phyloP scores from a whole-genome alignment of 75 land plant species.

The Chamaecyparis obtusa region DNA sequence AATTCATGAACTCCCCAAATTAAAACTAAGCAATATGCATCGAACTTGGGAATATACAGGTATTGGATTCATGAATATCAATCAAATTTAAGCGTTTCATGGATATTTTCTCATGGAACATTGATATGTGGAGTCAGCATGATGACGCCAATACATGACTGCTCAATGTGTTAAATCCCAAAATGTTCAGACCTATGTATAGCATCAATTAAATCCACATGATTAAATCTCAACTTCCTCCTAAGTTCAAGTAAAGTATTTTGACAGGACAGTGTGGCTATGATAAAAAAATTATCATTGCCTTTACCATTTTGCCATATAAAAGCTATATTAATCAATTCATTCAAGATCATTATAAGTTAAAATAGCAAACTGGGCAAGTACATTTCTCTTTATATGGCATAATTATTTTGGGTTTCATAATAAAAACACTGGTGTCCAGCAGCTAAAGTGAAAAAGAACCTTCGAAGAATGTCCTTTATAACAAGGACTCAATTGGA shows the following conservation, averaged over 20 bases:
- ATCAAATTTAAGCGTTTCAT: too few species aligned
- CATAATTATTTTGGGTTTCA: background rate
- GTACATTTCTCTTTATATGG: background rate
- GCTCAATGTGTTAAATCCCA: background rate
- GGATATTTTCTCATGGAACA: too few species aligned
- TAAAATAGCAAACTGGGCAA: background rate
- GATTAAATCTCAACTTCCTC: background rate
- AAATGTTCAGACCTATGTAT: background rate
- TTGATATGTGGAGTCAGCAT: too few species aligned
- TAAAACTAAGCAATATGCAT: too few species aligned
- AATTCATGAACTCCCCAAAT: too few species aligned
- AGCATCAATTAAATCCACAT: too few species aligned
- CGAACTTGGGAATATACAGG: too few species aligned
- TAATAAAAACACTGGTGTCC: background rate
- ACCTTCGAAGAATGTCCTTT: background rate
- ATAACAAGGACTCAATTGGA: background rate
- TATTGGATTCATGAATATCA: too few species aligned
- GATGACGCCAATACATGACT: background rate
- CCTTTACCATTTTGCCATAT: background rate
- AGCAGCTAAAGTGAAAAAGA: background rate
- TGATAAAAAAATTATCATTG: background rate
- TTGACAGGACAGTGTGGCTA: background rate
- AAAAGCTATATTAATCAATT: background rate
- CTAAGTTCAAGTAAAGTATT: background rate
- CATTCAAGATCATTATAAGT: background rate